These are phyloP conservation scores for Epicoccum nigrum DNA, from an alignment of 2,329 filamentous ascomycete genomes.

Conservation along the genomic window DNA sequence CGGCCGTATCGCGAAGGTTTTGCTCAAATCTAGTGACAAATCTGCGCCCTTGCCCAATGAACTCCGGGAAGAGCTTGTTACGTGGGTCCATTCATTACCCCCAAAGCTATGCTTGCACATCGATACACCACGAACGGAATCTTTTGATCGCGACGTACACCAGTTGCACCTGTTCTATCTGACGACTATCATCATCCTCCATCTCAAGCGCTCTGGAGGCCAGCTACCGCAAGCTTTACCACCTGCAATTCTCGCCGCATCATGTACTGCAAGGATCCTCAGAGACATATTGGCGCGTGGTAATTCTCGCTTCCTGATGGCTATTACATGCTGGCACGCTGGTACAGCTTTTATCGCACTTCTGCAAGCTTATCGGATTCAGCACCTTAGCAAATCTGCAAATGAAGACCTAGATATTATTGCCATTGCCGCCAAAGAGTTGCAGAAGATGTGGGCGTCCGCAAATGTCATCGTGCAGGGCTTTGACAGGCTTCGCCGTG, in stretches of 20 bases:
- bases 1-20: constrained; percentile 28
- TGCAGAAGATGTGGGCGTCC: constrained; percentile 34
- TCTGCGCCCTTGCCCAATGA: constrained; percentile 16
- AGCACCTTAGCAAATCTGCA: constrained; percentile 22
- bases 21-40: constrained; percentile 21
- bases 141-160: constrained; percentile 30
- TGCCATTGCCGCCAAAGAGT: constrained; percentile 22
- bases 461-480: constrained; percentile 30
- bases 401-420: constrained; percentile 30
- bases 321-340: constrained; percentile 32
- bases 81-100: constrained; percentile 28
- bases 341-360: constrained; percentile 33
- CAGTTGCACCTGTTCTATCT: constrained; percentile 32
- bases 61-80: constrained; percentile 26
- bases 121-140: constrained; percentile 20
- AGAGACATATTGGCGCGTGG: constrained; percentile 30
- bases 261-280: constrained; percentile 29
- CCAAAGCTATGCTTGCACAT: constrained; percentile 20
- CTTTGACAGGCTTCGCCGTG: constrained; percentile 26
- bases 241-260: constrained; percentile 30
- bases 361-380: constrained; percentile 28
- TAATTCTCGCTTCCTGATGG: constrained; percentile 31
- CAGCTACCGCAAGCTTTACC: constrained; percentile 30
- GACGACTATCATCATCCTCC: constrained; percentile 30
- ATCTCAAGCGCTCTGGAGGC: constrained; percentile 29